Base-by-base conservation (phyloP, 2,329 filamentous ascomycete species). In the Colletotrichum lupini region DNA sequence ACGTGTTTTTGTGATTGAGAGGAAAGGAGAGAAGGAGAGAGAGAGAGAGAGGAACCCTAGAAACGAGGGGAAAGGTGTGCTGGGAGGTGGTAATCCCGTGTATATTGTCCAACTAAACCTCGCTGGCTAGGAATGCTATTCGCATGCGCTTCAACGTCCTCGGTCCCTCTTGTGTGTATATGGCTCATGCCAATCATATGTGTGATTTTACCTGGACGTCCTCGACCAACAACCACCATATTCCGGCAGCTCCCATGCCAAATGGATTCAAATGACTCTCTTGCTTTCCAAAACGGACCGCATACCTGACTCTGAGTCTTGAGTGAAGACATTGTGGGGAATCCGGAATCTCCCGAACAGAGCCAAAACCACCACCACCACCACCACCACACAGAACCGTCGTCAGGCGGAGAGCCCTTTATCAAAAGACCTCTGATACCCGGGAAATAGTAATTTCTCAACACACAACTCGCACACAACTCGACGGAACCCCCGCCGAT, bases 21-120 rank as follows among this genome's bases (percentile, higher is more conserved):
- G 22, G 37, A n/a, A 9, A 19, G 32, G 49, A 64, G 30, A 35
- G 26, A 30, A 19, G n/a, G 22, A 35, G 26, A 26, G 3, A 26
- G 24, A 24, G 24, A 24, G 24, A 5, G 49, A 16, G 57, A 19
- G 26, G 26, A 53, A 53, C 24, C 42, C 16, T 56, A 55, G 42
- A 60, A 49, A 75, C 55, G 60, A 75, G 71, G 73, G 68, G 60
- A 65, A 64, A 63, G 70, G 70, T 57, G 70, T 69, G 66, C 70
- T 73, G 70, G 70, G 70, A 73, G 75, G 75, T 76, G 76, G 76
- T 77, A 78, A 81, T 80, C 81, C 80, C 79, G 78, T 82, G 81
- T 83, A 83, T 78, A 82, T 82, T 83, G 82, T 80, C 76, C 79
- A 62, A 74, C 67, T 71, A 57, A 74, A 74, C 71, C 67, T 72